Base-by-base conservation (phyloP, 768 basidiomycete species). In the Dictyophora rubrovolvata region DNA sequence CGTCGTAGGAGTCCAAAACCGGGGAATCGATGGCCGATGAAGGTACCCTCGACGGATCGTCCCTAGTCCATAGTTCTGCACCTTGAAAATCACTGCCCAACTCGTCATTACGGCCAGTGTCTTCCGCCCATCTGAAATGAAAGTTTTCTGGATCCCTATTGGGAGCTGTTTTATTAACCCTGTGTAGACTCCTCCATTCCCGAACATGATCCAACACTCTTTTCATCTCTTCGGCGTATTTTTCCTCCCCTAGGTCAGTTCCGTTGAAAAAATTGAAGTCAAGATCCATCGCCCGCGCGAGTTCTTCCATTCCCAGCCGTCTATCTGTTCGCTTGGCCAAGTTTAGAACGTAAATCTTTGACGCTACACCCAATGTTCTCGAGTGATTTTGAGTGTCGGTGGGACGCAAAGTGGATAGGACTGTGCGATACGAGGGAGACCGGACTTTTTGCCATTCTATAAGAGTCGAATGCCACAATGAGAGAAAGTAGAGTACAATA, bases 121-220 rank as follows among this genome's bases (percentile, higher is more conserved):
- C 56, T n/a, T 58, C 56, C n/a, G 56, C 56, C 56, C 56, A 58
- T 7, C 14, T 20, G n/a, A 58, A 58, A 11, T 36, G n/a, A 23
- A 58, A 48, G 6, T 47, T 47, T 14, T 49, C 51, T 0, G 56
- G 56, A 35, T 58, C 56, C 4, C 12, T 34, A 21, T 58, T 58
- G 1, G 56, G 56, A 16, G 51, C 56, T 1, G 48, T 23, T 7
- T 51, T 37, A 12, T 58, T 58, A 28, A 58, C 56, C 2, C 56
- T 14, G 22, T 58, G 12, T 21, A 16, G 20, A 21, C 35, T 49
- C 47, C 56, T 12, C 56, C 56, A 58, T 47, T 47, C 48, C 33
- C 56, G 46, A 11, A 58, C 34, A 5, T 47, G 48, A 12, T 58
- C 56, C 9, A 49, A 21, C 23, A 58, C 37, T 14, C 51, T 49